A percentile compares a stretch with the other conserved stretches of the same genome.
These are phyloP conservation scores for Tylopilus sp. DNA, from an alignment of 1,284 basidiomycete genomes.

Conservation along the genomic window DNA sequence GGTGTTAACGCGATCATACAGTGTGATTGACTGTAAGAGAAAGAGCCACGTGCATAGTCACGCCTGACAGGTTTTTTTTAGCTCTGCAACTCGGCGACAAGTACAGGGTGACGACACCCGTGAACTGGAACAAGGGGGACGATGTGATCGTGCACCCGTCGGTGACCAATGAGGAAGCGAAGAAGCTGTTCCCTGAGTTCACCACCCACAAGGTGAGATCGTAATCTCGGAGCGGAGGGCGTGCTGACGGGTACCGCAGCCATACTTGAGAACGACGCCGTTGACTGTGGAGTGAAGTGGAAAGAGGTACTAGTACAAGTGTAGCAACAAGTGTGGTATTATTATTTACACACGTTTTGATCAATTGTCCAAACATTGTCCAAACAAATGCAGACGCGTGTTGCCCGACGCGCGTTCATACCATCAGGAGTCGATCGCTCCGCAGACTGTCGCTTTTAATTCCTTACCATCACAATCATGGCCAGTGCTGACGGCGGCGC, in stretches of 20 bases:
- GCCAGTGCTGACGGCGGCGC: constrained; percentile 83
- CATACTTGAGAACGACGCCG: constrained; percentile 83
- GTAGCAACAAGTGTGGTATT: not conserved
- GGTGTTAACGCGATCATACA: constrained; percentile 32
- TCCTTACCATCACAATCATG: constrained; percentile 53
- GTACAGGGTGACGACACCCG: constrained; percentile 87
- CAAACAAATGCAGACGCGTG: constrained; percentile 45
- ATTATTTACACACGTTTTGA: constrained; percentile 30
- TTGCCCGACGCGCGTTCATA: constrained; percentile 38
- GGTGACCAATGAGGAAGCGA: constrained; percentile 90
- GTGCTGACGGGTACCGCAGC: constrained; percentile 51
- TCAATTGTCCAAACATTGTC: constrained; percentile 26
- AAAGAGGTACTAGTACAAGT: no score
- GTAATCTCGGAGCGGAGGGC: not conserved
- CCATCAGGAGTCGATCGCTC: constrained; percentile 24
- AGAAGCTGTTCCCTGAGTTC: constrained; percentile 85
- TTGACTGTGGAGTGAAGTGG: constrained; percentile 52
- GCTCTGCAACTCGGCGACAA: constrained; percentile 96
- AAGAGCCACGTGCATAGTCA: not conserved
- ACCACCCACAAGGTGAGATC: constrained; percentile 71
- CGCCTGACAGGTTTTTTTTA: constrained; percentile 29
- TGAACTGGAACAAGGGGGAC: constrained; percentile 95
- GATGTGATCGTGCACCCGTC: constrained; percentile 96
- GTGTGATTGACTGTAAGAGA: constrained; percentile 73
- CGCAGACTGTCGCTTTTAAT: constrained; percentile 35